Base-by-base conservation (phyloP, 148 eudicot genomes). In the Rhododendron simsii region DNA sequence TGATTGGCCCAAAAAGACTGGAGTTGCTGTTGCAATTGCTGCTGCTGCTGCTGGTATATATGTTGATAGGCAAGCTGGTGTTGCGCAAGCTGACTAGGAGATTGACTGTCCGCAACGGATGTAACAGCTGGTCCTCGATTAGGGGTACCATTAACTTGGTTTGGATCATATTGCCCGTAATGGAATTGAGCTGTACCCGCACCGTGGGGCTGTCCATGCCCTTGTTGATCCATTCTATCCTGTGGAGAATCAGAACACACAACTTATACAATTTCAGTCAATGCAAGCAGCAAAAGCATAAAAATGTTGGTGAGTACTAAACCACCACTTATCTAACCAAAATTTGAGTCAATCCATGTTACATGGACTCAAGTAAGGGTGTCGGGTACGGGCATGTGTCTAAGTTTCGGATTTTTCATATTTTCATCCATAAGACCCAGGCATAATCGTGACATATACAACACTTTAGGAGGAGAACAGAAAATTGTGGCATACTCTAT, bases 51-150 rank as follows among this genome's bases (percentile, higher is more conserved):
- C 81, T 92, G 95, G 86, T 92, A 93, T 83, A 92, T 90, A 73
- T 94, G 98, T 89, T 93, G 95, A 88, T 92, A 93, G n/a, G 95
- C 95, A 1, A 94, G 92, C 79, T 90, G 93, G 87, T 91, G 93
- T 81, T 93, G 94, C 44, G 92, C 94, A 7, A 91, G 86, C 80
- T 94, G 92, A 47, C 81, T 89, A 53, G 89, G 78, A 35, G 86
- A 57, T 67, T 87, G 92, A 81, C 79, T 86, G 9, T 81, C 85
- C 45, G 95, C 94, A 26, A 88, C 91, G 18, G 93, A 85, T 61
- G 93, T 61, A 79, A 87, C 91, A 67, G 84, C 86, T 18, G 90
- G 51, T 33, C 87, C 87, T 35, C 85, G 85, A 51, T 83, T 87
- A 44, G 94, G 92, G 14, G 91, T 83, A 37, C 91, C 93, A 3